phyloP scores from a whole-genome alignment of 371 early-diverging fungal species.

The Mortierella sp. region DNA sequence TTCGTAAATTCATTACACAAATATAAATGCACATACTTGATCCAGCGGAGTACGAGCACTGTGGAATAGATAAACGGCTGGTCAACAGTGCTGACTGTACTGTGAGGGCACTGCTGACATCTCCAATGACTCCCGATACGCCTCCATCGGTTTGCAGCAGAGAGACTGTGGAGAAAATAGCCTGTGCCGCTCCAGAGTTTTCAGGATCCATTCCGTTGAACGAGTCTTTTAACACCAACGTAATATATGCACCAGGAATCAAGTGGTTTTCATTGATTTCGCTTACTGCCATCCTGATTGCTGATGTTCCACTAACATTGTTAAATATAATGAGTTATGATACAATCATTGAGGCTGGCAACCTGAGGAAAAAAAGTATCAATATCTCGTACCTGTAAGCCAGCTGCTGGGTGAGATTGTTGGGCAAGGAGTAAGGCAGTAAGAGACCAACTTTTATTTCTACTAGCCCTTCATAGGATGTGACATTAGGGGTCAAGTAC shows the following conservation, averaged over 20 bases:
- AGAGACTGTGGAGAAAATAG: conserved; percentile 71
- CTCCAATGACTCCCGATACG: conserved; percentile 69
- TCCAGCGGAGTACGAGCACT: conserved; percentile 71
- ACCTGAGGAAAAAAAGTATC: background rate
- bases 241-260: conserved; percentile 71
- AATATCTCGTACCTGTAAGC: conserved; percentile 34
- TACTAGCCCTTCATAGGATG: conserved; percentile 36
- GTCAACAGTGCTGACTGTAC: conserved; percentile 70
- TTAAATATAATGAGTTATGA: background rate
- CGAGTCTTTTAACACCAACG: conserved; percentile 69
- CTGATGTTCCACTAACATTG: conserved; percentile 67
- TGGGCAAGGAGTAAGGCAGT: conserved; percentile 61
- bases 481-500: conserved; percentile 48
- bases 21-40: conserved; percentile 58
- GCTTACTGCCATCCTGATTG: conserved; percentile 71
- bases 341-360: no score
- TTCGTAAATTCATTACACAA: background rate
- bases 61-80: conserved; percentile 67
- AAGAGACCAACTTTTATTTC: conserved; percentile 70
- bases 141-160: conserved; percentile 62
- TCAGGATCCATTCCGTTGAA: conserved; percentile 63
- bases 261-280: conserved; percentile 65
- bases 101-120: conserved; percentile 71
- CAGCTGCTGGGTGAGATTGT: conserved; percentile 47
- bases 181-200: conserved; percentile 70